A percentile compares a stretch with the other conserved stretches of the same genome.
These are phyloP conservation scores for Phylloporus rhodoxanthus DNA, from an alignment of 768 basidiomycete genomes.

Conservation along the genomic window DNA sequence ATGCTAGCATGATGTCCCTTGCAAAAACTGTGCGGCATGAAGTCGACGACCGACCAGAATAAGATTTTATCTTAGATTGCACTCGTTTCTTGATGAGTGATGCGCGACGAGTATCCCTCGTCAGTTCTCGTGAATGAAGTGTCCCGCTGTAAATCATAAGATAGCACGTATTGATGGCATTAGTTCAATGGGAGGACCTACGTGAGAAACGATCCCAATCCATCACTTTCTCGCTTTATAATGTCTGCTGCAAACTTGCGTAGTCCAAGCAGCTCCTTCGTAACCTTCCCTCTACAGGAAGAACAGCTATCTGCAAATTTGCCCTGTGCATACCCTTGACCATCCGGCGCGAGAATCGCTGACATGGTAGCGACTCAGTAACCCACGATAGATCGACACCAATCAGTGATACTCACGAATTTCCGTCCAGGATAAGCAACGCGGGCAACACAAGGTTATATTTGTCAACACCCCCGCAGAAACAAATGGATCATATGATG, in stretches of 20 bases:
- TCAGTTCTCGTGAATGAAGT: conserved; percentile 23
- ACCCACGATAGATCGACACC: too few species aligned
- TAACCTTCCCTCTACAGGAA: conserved; percentile 33
- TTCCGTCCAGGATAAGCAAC: conserved; percentile 14
- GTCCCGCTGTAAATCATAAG: conserved; percentile 26
- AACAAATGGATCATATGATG: conserved; percentile 22
- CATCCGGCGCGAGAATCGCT: conserved; percentile 37
- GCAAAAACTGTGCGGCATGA: neutral
- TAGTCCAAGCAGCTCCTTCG: conserved; percentile 35
- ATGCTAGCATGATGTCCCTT: conserved; percentile 3
- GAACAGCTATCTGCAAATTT: conserved; percentile 33
- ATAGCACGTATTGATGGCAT: neutral
- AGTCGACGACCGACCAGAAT: neutral
- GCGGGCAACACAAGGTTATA: conserved; percentile 25
- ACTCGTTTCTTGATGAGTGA: conserved; percentile 15
- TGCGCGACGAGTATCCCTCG: conserved; percentile 18
- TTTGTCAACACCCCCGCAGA: conserved; percentile 14
- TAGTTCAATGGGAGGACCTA: conserved; percentile 5
- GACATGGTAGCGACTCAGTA: neutral
- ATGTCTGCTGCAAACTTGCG: conserved; percentile 37
- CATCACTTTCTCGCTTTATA: conserved; percentile 5
- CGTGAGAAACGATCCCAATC: conserved; percentile 26
- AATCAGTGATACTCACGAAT: conserved; percentile 19
- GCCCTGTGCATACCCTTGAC: conserved; percentile 44
- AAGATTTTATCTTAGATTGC: conserved; percentile 1